These are phyloP conservation scores for Wickerhamomyces rabaulensis DNA, from an alignment of 805 yeast species.

Conservation along the genomic window DNA sequence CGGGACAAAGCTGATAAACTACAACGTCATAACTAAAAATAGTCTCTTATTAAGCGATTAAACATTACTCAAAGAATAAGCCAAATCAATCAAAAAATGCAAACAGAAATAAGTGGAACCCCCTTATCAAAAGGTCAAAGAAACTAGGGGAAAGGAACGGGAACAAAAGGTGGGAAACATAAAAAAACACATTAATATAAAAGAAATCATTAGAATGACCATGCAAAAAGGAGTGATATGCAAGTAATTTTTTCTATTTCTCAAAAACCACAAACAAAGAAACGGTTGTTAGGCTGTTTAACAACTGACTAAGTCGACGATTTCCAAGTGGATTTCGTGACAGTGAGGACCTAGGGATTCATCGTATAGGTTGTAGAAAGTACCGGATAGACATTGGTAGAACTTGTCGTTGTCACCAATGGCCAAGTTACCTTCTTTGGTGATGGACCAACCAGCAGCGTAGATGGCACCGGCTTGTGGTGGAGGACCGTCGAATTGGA, in stretches of 20 bases:
- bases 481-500: conserved; percentile 80
- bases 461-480: conserved; percentile 75
- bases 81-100: no score
- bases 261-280: neutral
- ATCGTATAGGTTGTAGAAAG: conserved; percentile 75
- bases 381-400: conserved; percentile 72
- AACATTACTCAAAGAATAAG: no score
- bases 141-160: neutral
- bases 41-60: no score
- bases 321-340: conserved; percentile 51
- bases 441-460: conserved; percentile 61
- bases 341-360: conserved; percentile 57
- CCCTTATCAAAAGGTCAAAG: no score
- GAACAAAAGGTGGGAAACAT: no score
- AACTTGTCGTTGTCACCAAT: conserved; percentile 55
- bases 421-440: conserved; percentile 55
- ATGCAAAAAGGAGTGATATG: neutral
- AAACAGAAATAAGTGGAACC: no score
- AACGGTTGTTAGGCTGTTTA: conserved; percentile 12
- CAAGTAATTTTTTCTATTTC: neutral
- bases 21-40: no score
- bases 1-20: no score
- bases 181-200: no score
- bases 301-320: conserved; percentile 55
- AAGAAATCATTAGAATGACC: neutral